phyloP scores from a whole-genome alignment of 345 rosid genomes.

The Barbarea vulgaris region DNA sequence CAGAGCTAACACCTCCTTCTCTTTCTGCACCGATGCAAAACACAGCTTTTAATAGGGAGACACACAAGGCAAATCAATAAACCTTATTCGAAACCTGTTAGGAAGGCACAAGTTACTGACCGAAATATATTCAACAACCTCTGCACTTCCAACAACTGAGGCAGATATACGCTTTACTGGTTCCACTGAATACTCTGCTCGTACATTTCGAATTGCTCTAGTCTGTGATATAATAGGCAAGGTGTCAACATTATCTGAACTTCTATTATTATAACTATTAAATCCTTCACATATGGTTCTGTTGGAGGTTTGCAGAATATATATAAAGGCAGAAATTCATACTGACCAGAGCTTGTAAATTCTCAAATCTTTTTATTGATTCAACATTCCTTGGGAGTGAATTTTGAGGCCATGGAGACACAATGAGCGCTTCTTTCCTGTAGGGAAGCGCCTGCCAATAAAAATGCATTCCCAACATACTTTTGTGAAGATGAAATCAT shows the following conservation, averaged over 20 bases:
- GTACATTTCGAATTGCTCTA: constrained; percentile 86
- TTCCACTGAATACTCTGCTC: constrained; percentile 97
- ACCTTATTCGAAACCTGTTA: background rate
- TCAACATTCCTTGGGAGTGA: constrained; percentile 68
- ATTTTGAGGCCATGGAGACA: constrained; percentile 84
- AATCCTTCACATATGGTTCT: background rate
- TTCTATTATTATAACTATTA: background rate
- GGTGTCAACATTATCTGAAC: constrained; percentile 24
- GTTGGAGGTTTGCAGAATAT: constrained; percentile 13
- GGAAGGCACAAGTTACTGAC: constrained; percentile 50
- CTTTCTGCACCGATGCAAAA: constrained; percentile 60
- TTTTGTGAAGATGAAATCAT: constrained; percentile 10
- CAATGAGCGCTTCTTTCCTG: constrained; percentile 78
- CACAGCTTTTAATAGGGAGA: background rate
- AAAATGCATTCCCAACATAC: background rate
- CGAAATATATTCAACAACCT: constrained; percentile 78
- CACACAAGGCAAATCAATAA: background rate
- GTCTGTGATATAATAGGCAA: constrained; percentile 51
- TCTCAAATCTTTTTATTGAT: constrained; percentile 78
- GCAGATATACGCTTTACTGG: constrained; percentile 97
- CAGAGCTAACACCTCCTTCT: constrained; percentile 83
- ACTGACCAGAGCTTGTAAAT: constrained; percentile 86
- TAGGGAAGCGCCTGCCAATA: constrained; percentile 71
- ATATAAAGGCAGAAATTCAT: constrained; percentile 5
- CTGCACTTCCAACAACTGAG: constrained; percentile 76